These are phyloP conservation scores for Pestalotiopsis sp. DNA, from an alignment of 2,329 filamentous ascomycete genomes.

Conservation along the genomic window DNA sequence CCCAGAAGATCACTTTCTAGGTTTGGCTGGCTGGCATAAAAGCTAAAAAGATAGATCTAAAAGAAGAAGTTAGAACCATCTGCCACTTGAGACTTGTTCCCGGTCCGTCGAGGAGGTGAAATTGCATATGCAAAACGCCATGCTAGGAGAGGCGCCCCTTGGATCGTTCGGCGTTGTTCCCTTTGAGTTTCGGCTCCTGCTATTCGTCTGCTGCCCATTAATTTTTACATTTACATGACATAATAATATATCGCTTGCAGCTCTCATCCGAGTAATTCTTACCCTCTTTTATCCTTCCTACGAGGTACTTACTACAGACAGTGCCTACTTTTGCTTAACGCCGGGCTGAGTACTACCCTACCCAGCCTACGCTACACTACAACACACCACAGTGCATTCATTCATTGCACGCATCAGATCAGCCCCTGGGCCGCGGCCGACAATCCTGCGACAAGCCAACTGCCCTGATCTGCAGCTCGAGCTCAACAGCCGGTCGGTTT, in stretches of 20 bases:
- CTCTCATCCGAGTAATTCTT: background rate
- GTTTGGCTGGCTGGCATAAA: background rate
- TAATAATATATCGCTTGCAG: background rate
- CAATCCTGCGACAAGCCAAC: background rate
- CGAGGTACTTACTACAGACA: background rate
- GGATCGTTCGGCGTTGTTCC: background rate
- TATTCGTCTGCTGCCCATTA: background rate
- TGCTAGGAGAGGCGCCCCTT: background rate
- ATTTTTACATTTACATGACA: background rate
- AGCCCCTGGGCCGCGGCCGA: background rate
- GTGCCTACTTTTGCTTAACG: background rate
- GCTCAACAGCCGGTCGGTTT: background rate
- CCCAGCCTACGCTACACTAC: background rate
- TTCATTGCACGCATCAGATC: background rate
- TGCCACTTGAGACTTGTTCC: background rate
- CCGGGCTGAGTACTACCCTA: background rate
- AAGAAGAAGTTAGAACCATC: background rate
- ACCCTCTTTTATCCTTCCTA: background rate
- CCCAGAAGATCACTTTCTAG: background rate
- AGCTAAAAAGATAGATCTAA: background rate
- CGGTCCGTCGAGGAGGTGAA: slow-evolving; percentile 1
- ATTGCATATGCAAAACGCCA: slow-evolving; percentile 10
- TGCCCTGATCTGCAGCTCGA: background rate
- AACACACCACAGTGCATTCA: background rate
- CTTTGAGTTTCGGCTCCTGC: background rate